Base-by-base conservation (phyloP, 2,329 filamentous ascomycete genomes). In the Monilinia vaccinii-corymbosi region DNA sequence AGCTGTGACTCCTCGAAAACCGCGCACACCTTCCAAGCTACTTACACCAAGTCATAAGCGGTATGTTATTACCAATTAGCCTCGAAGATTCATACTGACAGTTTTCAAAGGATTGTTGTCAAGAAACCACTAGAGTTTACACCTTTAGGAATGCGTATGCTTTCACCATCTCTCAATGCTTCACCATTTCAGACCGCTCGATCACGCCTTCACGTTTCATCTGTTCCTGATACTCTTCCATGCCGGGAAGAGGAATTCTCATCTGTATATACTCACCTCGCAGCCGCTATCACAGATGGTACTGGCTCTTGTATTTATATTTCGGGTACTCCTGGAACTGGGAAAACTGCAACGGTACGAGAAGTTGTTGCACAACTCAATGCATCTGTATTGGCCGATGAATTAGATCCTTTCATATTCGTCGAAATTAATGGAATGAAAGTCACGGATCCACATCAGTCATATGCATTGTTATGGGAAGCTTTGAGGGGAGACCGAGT, bases 351-450 rank as follows among this genome's bases (percentile, higher is more conserved):
- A 14, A 99, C 95, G 0, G 94, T 99, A 11, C 88, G 94, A 51
- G 94, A 99, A 74, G 94, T 97, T 1, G 88, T 99, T 18, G 85
- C 88, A 6, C 88, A 91, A 63, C 81, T 99, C 10, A 93, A 97
- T 67, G 84, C 87, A n/a, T 86, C 91, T 0, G 94, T 97, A 1
- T 81, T 84, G 51, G 85, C 87, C 9, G 94, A 99, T 70, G 93
- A 97, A 73, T 81, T 99, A 46, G 94, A 99, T 69, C 93, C 97
- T 72, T 99, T 99, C 73, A 96, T 97, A 61, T 99, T 99, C 67
- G 92, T 99, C 63, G 94, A 99, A 74, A 97, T 99, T 76, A 99
- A 99, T 74, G 95, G 94, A 66, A 97, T 99, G 94, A 99, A 99
- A 77, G 92, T 99, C 67, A 96, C 94, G 0, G 94, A 99, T 72